A percentile compares a stretch with the other conserved stretches of the same genome.
Evolutionary conservation across 352 stramenopile genomes (phyloP).

Genomic region (Pythium guiyangense): DNA sequence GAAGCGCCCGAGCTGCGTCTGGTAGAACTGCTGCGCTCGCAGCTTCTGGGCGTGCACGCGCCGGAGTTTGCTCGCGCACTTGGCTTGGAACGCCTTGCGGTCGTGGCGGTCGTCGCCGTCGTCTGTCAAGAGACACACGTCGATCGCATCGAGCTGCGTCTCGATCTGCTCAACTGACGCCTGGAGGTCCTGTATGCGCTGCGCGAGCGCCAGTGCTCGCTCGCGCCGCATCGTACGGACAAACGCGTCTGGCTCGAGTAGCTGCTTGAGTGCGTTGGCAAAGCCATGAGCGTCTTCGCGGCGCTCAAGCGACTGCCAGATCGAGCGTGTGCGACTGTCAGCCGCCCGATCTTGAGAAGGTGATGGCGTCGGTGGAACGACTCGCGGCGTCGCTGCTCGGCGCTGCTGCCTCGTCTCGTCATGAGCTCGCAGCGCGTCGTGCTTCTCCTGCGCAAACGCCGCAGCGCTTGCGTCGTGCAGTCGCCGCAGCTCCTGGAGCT

Average conservation of each 20-base stretch:
- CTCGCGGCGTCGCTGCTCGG: no score
- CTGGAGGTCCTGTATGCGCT: slow-evolving; percentile 23
- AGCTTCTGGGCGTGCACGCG: slow-evolving; percentile 19
- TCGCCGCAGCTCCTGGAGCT: no score
- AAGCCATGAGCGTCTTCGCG: not conserved
- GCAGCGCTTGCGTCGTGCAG: no score
- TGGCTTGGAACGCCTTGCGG: slow-evolving; percentile 23
- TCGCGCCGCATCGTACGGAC: slow-evolving; percentile 4
- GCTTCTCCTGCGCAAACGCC: no score
- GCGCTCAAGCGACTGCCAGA: no score
- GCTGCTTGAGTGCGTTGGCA: not conserved
- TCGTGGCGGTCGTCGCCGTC: not conserved
- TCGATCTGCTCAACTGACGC: slow-evolving; percentile 16
- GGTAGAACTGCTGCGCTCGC: slow-evolving; percentile 10
- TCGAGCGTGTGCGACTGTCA: no score
- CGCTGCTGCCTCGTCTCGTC: no score
- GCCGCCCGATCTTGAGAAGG: no score
- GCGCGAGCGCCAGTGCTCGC: slow-evolving; percentile 17
- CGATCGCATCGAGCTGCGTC: slow-evolving; percentile 26
- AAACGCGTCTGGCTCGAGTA: slow-evolving; percentile 5
- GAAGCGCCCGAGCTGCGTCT: no score
- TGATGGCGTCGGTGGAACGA: no score
- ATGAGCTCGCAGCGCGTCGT: no score
- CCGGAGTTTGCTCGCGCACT: slow-evolving; percentile 32
- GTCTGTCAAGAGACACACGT: slow-evolving; percentile 30